Conservation (phyloP, 2,329 filamentous ascomycete species). For the Fusarium protoensiforme region DNA sequence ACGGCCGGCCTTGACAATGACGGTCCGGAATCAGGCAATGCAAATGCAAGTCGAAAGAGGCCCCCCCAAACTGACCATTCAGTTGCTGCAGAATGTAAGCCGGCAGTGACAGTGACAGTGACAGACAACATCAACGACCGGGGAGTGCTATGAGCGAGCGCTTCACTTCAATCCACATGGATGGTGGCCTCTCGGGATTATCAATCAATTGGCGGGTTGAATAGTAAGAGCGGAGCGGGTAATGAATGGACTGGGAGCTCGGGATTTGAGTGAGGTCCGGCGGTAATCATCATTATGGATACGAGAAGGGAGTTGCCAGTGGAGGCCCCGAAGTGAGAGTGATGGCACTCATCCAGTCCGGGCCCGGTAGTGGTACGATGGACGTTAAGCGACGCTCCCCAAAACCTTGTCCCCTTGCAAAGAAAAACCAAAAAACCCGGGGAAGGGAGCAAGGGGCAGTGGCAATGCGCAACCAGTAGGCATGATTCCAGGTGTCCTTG, state of each 20-base stretch:
- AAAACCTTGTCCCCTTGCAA: slow-evolving; percentile 8
- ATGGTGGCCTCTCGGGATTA: neutral
- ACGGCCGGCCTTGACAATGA: neutral
- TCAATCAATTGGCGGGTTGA: neutral
- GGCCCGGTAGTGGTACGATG: slow-evolving; percentile 23
- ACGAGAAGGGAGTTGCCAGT: slow-evolving; percentile 3
- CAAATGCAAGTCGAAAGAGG: neutral
- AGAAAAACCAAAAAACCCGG: slow-evolving; percentile 26
- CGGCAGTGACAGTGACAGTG: neutral
- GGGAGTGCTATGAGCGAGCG: neutral
- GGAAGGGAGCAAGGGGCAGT: slow-evolving; percentile 15
- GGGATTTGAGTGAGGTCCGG: neutral
- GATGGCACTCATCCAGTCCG: slow-evolving; percentile 7
- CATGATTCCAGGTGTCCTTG: slow-evolving; percentile 4
- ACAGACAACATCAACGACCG: neutral
- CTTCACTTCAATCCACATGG: neutral
- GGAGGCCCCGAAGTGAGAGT: slow-evolving; percentile 11
- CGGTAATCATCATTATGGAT: neutral
- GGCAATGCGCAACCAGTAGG: slow-evolving; percentile 10
- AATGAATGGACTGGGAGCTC: neutral
- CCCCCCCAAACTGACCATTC: slow-evolving; percentile 1
- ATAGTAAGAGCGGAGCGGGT: neutral
- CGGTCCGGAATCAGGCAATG: neutral
- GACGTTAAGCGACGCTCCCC: slow-evolving; percentile 12
- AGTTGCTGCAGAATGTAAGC: slow-evolving; percentile 5